These are phyloP conservation scores for Quercus mongolica DNA, from an alignment of 306 rosid species.

Conservation along the genomic window DNA sequence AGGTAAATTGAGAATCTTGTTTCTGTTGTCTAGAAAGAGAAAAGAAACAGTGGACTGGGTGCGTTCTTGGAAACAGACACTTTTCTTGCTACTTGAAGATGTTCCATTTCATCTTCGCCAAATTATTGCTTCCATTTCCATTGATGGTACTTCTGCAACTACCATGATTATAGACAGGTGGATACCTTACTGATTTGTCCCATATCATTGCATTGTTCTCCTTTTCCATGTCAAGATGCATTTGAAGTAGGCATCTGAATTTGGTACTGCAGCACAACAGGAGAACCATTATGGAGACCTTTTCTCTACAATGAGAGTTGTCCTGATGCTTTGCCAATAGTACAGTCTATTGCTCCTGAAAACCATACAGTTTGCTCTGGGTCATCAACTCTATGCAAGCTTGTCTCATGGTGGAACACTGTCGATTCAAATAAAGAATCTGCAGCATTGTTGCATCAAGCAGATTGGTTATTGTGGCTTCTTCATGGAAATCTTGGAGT, in stretches of 20 bases:
- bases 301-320: constrained; percentile 81
- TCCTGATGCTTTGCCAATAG: constrained; percentile 68
- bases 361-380: constrained; percentile 91
- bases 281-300: constrained; percentile 73
- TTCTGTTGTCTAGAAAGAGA: constrained; percentile 72
- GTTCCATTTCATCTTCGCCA: constrained; percentile 55
- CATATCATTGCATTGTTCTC: constrained; percentile 1
- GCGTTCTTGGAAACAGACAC: constrained; percentile 76
- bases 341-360: constrained; percentile 80
- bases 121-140: constrained; percentile 60
- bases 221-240: constrained; percentile 6
- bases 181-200: constrained; percentile 12
- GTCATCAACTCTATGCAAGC: constrained; percentile 83
- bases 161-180: constrained; percentile 81
- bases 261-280: constrained; percentile 57
- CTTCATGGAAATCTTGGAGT: constrained; percentile 90
- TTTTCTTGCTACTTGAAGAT: constrained; percentile 67
- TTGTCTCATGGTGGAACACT: constrained; percentile 80
- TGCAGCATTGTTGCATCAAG: constrained; percentile 83
- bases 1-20: constrained; percentile 28
- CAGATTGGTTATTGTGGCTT: constrained; percentile 94
- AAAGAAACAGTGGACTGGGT: constrained; percentile 67
- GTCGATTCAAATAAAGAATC: constrained; percentile 39
- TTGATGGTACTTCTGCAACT: constrained; percentile 97
- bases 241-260: constrained; percentile 30